These are phyloP conservation scores for Fusarium sp. DNA, from an alignment of 2,329 filamentous ascomycete species.

Conservation along the genomic window DNA sequence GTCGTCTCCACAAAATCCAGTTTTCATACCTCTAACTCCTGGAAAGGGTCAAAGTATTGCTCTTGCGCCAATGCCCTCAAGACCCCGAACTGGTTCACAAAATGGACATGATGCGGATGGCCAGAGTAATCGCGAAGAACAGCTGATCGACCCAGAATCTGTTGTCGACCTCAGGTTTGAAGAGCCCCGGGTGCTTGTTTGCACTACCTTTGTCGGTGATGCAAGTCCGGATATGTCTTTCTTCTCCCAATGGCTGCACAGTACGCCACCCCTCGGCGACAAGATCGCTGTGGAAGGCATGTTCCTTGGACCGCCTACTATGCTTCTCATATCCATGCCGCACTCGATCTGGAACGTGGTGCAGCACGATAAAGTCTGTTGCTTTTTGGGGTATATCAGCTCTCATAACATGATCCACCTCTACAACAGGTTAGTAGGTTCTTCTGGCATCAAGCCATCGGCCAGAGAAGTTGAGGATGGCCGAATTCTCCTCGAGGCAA, in stretches of 20 bases:
- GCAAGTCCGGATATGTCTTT: constrained; percentile 73
- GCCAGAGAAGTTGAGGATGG: constrained; percentile 68
- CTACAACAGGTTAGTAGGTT: constrained; percentile 68
- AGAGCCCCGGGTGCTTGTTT: constrained; percentile 71
- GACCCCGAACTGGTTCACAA: constrained; percentile 44
- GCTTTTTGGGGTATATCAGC: constrained; percentile 72
- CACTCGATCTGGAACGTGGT: constrained; percentile 72
- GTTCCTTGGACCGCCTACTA: constrained; percentile 74
- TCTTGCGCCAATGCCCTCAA: constrained; percentile 60
- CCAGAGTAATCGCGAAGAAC: constrained; percentile 50
- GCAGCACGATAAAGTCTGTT: constrained; percentile 74
- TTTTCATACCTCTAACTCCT: constrained; percentile 67
- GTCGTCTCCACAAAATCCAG: constrained; percentile 56
- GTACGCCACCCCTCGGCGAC: constrained; percentile 65
- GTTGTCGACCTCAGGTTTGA: constrained; percentile 69
- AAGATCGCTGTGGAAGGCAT: constrained; percentile 74
- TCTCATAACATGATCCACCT: constrained; percentile 75
- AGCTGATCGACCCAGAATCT: constrained; percentile 59
- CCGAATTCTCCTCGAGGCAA: constrained; percentile 65
- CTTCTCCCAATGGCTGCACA: constrained; percentile 74
- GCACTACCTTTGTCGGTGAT: constrained; percentile 74
- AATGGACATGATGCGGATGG: constrained; percentile 46
- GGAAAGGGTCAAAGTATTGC: constrained; percentile 64
- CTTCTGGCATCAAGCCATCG: constrained; percentile 57
- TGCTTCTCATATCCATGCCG: constrained; percentile 74